A percentile compares a stretch with the other conserved stretches of the same genome.
Conservation (phyloP, 2,329 filamentous ascomycete species). For the Colletotrichum lindemuthianum region DNA sequence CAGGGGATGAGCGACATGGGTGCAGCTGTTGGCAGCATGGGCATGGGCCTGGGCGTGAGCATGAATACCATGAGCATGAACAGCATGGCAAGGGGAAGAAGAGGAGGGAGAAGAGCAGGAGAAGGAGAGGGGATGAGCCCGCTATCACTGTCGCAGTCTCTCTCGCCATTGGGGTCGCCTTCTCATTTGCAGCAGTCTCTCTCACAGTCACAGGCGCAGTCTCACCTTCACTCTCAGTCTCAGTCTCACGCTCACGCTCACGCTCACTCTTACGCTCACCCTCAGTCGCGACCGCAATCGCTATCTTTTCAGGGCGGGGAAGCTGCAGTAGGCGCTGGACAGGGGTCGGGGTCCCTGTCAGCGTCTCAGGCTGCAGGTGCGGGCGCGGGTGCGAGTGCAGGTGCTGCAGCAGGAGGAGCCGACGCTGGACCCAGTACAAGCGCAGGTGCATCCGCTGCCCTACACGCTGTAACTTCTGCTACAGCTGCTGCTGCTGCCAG, state of each 20-base stretch:
- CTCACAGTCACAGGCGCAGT: too few species aligned
- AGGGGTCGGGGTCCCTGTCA: too few species aligned
- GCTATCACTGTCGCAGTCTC: conserved; percentile 28
- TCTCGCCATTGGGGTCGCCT: conserved; percentile 13
- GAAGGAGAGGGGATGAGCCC: neutral
- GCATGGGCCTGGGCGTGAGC: neutral
- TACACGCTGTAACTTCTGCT: neutral
- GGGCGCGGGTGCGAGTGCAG: neutral
- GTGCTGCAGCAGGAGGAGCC: neutral
- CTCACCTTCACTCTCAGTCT: too few species aligned
- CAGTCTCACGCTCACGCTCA: too few species aligned
- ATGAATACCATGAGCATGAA: neutral
- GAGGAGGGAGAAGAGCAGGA: neutral
- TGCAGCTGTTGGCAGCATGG: neutral
- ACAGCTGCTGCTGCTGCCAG: neutral
- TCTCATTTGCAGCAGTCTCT: neutral
- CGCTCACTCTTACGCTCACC: neutral
- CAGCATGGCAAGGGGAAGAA: neutral
- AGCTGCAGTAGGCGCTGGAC: conserved; percentile 3
- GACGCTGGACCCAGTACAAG: neutral
- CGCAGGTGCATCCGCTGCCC: conserved; percentile 1
- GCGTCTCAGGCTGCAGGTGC: neutral
- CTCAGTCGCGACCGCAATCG: conserved; percentile 10
- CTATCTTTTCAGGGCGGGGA: conserved; percentile 20
- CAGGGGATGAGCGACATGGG: neutral